phyloP scores from a whole-genome alignment of 805 yeast genomes.

The Candida multigemmis region DNA sequence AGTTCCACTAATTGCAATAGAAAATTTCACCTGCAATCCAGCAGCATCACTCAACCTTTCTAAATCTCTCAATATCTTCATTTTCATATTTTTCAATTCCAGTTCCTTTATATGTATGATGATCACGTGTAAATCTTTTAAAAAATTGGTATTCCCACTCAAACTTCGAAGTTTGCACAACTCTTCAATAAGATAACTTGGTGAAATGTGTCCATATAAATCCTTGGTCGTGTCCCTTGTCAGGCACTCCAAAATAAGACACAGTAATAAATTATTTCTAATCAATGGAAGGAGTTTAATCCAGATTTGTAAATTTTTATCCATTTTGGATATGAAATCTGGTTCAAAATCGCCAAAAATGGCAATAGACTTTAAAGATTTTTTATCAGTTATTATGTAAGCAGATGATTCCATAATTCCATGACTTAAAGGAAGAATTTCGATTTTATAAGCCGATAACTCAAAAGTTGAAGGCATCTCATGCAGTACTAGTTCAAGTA shows the following conservation, averaged over 20 bases:
- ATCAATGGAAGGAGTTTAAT: slow-evolving; percentile 38
- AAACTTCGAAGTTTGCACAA: slow-evolving; percentile 21
- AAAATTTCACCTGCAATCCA: slow-evolving; percentile 36
- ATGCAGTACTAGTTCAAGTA: too few relatives aligned
- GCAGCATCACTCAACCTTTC: slow-evolving; percentile 23
- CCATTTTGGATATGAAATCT: slow-evolving; percentile 37
- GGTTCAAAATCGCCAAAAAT: slow-evolving; percentile 83
- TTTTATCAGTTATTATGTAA: slow-evolving; percentile 39
- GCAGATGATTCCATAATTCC: slow-evolving; percentile 45
- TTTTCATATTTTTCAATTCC: slow-evolving; percentile 32
- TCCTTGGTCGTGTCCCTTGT: slow-evolving; percentile 24
- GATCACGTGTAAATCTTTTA: slow-evolving; percentile 37
- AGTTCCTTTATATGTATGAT: slow-evolving; percentile 38
- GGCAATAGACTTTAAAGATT: slow-evolving; percentile 31
- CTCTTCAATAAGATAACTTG: slow-evolving; percentile 52
- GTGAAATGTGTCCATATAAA: slow-evolving; percentile 77
- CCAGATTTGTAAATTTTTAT: slow-evolving; percentile 47
- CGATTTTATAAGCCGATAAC: slow-evolving; percentile 14
- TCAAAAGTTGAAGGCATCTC: too few relatives aligned
- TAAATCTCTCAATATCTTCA: slow-evolving; percentile 40
- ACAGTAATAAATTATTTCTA: slow-evolving; percentile 27
- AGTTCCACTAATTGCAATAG: slow-evolving; percentile 49
- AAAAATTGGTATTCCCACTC: slow-evolving; percentile 15
- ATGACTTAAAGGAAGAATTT: slow-evolving; percentile 24
- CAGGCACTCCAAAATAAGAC: slow-evolving; percentile 76